Evolutionary conservation across 2,329 filamentous ascomycete species (phyloP), one percentile per base, ranked within the genome.

Genomic region (Ophiostoma sp.): DNA sequence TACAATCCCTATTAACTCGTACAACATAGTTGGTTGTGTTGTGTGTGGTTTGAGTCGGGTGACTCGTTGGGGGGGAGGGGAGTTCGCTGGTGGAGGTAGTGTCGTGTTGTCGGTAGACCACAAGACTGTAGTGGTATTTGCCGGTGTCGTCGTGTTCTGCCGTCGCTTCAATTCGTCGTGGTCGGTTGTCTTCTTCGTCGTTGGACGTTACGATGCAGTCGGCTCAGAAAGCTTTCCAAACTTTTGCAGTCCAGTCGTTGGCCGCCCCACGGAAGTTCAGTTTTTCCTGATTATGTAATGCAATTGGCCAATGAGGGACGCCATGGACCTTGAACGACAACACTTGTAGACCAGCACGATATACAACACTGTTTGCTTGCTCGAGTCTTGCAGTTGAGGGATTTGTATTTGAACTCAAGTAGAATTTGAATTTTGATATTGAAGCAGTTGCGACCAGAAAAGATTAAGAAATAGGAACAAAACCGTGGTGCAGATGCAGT

Each of bases 1-100:
- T 85, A 98, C 96, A 84, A 98, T 92, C 82, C 93, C 96, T 83
- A 99, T 96, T 80, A 98, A 87, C 86, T 99, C 96, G 87, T 99
- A 99, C 85, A 99, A 86, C 96, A 99, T 98, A 15, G 31, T 64
- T 64, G 70, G 12, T 17, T 25, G 45, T 9, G 22, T 9, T n/a
- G 33, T 45, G 69, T 31, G 39, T 70, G 31, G 45, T 22, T 66
- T 36, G 66, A 69, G 45, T 36, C 42, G 28, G 3, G 6, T 15
- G 63, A 61, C 61, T 66, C 28, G 66, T 33, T 19, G 64, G 9
- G 25, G 25, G 28, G 3, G 28, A 4, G 28, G 45, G 11, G 33
- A 17, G 12, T 19, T 39, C n/a, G 36, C 6, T 39, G 22, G 39
- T 25, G 8, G 17, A n/a, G 31, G 59, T 12, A 19, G 57, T 33